Percentiles rank a stretch among this genome's conserved stretches.
phyloP scores from a whole-genome alignment of 2,329 filamentous ascomycete species.

The Cordyceps cicadae region DNA sequence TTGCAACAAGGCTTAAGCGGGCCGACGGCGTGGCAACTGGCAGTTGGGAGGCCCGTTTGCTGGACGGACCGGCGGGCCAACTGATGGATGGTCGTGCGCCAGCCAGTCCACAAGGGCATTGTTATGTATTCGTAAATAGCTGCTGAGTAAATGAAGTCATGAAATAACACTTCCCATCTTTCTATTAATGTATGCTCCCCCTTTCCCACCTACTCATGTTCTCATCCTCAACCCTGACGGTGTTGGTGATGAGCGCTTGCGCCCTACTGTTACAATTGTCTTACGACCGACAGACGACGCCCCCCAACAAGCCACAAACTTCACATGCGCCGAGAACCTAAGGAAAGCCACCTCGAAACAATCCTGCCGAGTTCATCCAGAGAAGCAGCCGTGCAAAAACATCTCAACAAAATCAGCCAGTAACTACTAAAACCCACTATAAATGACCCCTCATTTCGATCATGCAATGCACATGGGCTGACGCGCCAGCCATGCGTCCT shows the following conservation, averaged over 20 bases:
- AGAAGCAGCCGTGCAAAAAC: background rate
- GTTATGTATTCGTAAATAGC: too few species aligned
- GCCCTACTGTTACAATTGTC: too few species aligned
- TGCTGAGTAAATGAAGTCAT: too few species aligned
- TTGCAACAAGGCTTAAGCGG: background rate
- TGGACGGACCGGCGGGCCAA: constrained; percentile 9
- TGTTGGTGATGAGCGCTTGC: too few species aligned
- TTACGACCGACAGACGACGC: background rate
- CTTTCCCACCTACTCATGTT: too few species aligned
- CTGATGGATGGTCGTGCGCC: background rate
- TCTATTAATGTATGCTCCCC: too few species aligned
- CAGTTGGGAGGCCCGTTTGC: background rate
- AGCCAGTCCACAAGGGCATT: background rate
- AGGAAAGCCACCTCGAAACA: background rate
- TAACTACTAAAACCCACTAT: too few species aligned
- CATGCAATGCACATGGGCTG: background rate
- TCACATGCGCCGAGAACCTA: constrained; percentile 2
- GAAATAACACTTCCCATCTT: too few species aligned
- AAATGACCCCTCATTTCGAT: background rate
- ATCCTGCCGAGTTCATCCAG: background rate
- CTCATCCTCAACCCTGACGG: too few species aligned
- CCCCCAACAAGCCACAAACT: background rate
- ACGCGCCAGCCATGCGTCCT: background rate
- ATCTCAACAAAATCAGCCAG: background rate
- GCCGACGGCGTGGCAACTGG: background rate